A percentile compares a stretch with the other conserved stretches of the same genome.
Evolutionary conservation across 768 basidiomycete genomes (phyloP).

Genomic region (Trametes villosa): DNA sequence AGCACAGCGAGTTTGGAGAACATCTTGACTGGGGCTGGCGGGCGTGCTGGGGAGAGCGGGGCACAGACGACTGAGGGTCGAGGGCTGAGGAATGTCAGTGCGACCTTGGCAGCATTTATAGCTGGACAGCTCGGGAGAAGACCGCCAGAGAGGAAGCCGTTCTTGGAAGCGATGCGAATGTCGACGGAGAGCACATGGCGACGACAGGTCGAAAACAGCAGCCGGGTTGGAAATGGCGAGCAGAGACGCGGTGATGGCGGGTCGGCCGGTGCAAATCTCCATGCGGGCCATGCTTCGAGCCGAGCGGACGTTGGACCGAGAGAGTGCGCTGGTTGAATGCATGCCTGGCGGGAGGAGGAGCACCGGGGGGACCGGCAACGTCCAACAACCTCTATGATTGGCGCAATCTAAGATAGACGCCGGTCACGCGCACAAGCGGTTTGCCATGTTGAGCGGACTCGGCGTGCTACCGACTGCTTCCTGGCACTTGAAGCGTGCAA

Average conservation of each 20-base stretch:
- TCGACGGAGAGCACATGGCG: conserved; percentile 6
- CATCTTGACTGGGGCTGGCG: conserved; percentile 16
- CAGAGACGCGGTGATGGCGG: not conserved
- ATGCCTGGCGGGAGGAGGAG: not conserved
- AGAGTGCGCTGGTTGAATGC: not conserved
- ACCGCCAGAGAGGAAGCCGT: not conserved
- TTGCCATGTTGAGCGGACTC: conserved; percentile 2
- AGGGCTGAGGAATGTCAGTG: not conserved
- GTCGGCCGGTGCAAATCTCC: not conserved
- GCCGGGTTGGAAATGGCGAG: not conserved
- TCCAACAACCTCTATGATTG: not conserved
- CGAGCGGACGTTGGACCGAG: not conserved
- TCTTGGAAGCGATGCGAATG: conserved; percentile 13
- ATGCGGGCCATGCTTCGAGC: not conserved
- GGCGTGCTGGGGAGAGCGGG: not conserved
- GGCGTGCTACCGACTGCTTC: conserved; percentile 1
- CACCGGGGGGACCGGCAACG: not conserved
- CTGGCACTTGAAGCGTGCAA: not conserved
- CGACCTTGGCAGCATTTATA: not conserved
- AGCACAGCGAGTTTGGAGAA: conserved; percentile 19
- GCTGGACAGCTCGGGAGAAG: not conserved
- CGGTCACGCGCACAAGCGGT: conserved; percentile 4
- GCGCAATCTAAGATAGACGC: conserved; percentile 9
- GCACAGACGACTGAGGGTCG: not conserved
- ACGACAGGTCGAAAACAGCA: not conserved